Evolutionary conservation across 768 basidiomycete species (phyloP).

Genomic region (Termitomyces heimii): DNA sequence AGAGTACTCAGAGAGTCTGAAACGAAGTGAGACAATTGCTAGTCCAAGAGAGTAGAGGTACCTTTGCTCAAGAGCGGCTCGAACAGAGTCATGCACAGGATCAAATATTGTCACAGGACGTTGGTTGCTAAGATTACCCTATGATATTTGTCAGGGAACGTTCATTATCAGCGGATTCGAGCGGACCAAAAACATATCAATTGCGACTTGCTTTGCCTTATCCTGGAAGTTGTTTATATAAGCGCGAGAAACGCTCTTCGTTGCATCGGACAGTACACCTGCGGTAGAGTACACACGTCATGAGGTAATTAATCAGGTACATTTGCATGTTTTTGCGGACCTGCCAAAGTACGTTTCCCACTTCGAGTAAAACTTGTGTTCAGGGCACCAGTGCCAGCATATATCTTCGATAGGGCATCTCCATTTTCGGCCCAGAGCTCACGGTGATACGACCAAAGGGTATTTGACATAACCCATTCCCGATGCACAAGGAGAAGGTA

Average conservation of each 20-base stretch:
- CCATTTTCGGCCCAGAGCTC: slow-evolving; percentile 98
- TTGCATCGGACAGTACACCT: slow-evolving; percentile 93
- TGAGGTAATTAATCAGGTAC: not conserved
- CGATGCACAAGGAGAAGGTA: slow-evolving; percentile 76
- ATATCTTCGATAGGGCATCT: slow-evolving; percentile 87
- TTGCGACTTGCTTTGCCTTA: slow-evolving; percentile 87
- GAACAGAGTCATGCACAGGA: slow-evolving; percentile 86
- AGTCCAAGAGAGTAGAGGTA: slow-evolving; percentile 16
- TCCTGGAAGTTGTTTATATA: slow-evolving; percentile 99
- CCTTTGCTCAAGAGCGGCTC: slow-evolving; percentile 66
- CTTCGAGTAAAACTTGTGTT: slow-evolving; percentile 95
- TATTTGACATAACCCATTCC: slow-evolving; percentile 63
- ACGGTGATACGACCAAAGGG: slow-evolving; percentile 83
- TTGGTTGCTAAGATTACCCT: slow-evolving; percentile 94
- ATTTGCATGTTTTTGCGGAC: slow-evolving; percentile 28
- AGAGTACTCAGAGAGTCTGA: slow-evolving; percentile 80
- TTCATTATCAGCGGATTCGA: not conserved
- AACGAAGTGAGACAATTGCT: not conserved
- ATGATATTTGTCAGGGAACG: slow-evolving; percentile 7
- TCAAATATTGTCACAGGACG: slow-evolving; percentile 88
- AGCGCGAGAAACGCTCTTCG: slow-evolving; percentile 91
- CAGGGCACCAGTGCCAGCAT: slow-evolving; percentile 89
- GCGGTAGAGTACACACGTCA: slow-evolving; percentile 2
- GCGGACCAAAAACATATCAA: slow-evolving; percentile 90
- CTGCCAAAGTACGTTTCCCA: slow-evolving; percentile 90